These are phyloP conservation scores for Salix caprea DNA, from an alignment of 345 rosid genomes.

Conservation along the genomic window DNA sequence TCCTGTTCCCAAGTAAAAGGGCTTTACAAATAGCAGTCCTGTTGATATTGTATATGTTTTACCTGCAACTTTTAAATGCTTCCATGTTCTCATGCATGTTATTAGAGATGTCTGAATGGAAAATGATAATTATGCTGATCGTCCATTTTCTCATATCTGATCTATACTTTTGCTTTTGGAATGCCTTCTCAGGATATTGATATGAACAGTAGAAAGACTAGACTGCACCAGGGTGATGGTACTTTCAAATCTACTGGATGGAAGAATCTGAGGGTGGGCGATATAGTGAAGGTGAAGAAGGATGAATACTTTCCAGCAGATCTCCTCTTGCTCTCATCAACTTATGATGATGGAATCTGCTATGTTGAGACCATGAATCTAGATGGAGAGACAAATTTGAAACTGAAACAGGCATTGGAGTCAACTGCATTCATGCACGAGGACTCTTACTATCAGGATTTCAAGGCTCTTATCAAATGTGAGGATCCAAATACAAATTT, in stretches of 20 bases:
- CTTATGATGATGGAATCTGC: slow-evolving; percentile 76
- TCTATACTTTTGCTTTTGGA: not conserved
- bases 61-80: not conserved
- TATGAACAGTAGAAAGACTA: slow-evolving; percentile 74
- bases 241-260: slow-evolving; percentile 49
- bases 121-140: not conserved
- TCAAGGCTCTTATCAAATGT: slow-evolving; percentile 63
- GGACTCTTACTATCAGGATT: slow-evolving; percentile 54
- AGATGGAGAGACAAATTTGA: slow-evolving; percentile 91
- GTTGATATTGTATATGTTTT: not conserved
- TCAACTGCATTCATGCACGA: slow-evolving; percentile 56
- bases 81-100: not conserved
- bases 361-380: slow-evolving; percentile 97
- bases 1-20: not conserved
- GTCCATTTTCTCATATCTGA: not conserved
- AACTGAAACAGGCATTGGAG: slow-evolving; percentile 75
- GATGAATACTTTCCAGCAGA: slow-evolving; percentile 86
- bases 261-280: slow-evolving; percentile 76
- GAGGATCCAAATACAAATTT: slow-evolving; percentile 93
- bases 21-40: not conserved
- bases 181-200: slow-evolving; percentile 56
- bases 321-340: slow-evolving; percentile 70
- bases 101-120: not conserved
- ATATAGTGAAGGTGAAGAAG: slow-evolving; percentile 77
- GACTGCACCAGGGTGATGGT: slow-evolving; percentile 54